These are phyloP conservation scores for Glycyrrhiza uralensis DNA, from an alignment of 306 rosid genomes.

Conservation along the genomic window DNA sequence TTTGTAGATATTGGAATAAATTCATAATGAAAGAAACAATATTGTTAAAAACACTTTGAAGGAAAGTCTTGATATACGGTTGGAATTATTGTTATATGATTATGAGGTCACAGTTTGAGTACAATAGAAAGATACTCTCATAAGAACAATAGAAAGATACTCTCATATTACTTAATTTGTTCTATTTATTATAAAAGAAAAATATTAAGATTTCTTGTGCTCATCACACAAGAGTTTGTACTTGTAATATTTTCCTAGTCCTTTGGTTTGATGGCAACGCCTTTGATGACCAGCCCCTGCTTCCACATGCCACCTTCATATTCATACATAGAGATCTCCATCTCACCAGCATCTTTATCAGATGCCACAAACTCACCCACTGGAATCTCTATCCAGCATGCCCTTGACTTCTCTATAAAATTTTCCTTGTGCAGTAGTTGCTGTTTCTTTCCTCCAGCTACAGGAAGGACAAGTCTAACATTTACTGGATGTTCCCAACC, in stretches of 20 bases:
- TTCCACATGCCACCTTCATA: conserved; percentile 62
- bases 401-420: conserved; percentile 29
- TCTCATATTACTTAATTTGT: not conserved
- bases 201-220: not conserved
- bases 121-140: too few species aligned
- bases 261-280: conserved; percentile 51
- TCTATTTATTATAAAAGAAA: not conserved
- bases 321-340: conserved; percentile 57
- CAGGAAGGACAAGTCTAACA: conserved; percentile 51
- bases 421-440: conserved; percentile 38
- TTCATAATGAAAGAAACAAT: not conserved
- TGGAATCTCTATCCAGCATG: conserved; percentile 53
- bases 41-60: too few species aligned
- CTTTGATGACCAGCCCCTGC: conserved; percentile 64
- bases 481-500: conserved; percentile 77
- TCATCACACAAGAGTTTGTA: not conserved
- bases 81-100: too few species aligned
- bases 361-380: conserved; percentile 48
- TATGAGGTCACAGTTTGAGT: too few species aligned
- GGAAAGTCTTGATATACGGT: too few species aligned
- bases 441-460: conserved; percentile 53
- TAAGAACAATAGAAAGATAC: too few species aligned
- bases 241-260: not conserved
- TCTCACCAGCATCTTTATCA: conserved; percentile 34
- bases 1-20: not conserved